Evolutionary conservation across 768 basidiomycete genomes (phyloP), one percentile per base, ranked within the genome.

Genomic region (Omphalotus guepiniiformis): DNA sequence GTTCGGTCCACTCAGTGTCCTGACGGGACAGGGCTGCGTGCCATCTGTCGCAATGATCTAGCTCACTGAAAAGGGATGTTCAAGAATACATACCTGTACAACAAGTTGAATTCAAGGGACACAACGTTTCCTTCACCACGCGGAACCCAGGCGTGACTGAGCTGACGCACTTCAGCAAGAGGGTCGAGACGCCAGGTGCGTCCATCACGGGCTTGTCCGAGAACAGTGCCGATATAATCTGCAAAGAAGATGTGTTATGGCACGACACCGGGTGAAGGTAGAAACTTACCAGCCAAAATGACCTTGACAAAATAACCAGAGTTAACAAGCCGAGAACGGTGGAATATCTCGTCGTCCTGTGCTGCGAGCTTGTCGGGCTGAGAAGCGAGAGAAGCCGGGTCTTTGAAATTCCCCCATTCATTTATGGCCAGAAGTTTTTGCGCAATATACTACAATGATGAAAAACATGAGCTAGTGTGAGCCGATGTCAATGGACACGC

Each of bases 331-430:
- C 88, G 76, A 8, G 85, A 72, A 23, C 83, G 78, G 49, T 85
- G 73, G 67, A 87, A 90, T 38, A 90, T 80, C 55, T 89, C 88
- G 41, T 87, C 80, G 46, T 90, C 88, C 58, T 90, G 88, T 0
- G 55, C 63, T 12, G 57, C 39, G 35, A 53, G 63, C 11, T 52
- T 46, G 25, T 36, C 30, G 12, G 38, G 25, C 13, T 25, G 22
- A 22, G 36, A 45, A 28, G 21, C 25, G 21, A 25, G 41, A 21
- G 60, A 59, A 19, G 68, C 69, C 1, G 51, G 58, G 41, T 45
- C 62, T 56, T 35, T 53, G 59, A 72, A 85, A 2, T 47, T 60
- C 19, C 68, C 67, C 18, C 66, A 58, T 62, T 83, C 80, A 58
- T 83, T 83, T 54, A 80, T 75, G 50, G 73, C 66, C 39, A 79